Conservation (phyloP, 805 yeast species). For the Blastobotrys attinorum region DNA sequence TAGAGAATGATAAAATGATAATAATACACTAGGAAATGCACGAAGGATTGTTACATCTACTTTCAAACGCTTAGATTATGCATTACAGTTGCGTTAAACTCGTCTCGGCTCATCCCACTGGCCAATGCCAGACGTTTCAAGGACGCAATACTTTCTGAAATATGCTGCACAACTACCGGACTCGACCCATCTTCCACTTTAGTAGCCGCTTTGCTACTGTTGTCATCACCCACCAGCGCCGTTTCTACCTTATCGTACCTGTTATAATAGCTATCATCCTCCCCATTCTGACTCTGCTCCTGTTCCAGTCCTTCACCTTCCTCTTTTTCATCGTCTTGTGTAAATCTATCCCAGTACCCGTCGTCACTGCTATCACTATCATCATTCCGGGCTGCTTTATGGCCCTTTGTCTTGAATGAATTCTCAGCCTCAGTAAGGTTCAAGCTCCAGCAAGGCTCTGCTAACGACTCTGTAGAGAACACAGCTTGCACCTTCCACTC, state of each 20-base stretch:
- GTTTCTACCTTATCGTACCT: constrained; percentile 1
- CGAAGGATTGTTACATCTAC: too few species aligned
- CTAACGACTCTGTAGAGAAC: neutral
- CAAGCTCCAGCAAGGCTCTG: neutral
- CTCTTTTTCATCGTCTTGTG: neutral
- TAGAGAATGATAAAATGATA: too few species aligned
- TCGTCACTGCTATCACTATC: neutral
- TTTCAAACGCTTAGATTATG: neutral
- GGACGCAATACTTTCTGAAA: neutral
- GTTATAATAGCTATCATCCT: neutral
- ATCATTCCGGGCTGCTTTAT: neutral
- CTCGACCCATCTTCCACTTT: neutral
- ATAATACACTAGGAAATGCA: too few species aligned
- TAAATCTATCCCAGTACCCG: neutral
- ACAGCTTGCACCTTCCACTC: neutral
- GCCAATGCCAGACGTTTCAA: neutral
- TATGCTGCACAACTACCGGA: neutral
- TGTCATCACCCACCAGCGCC: neutral
- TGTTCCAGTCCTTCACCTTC: neutral
- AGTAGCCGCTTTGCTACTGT: too few species aligned
- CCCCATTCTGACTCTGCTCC: neutral
- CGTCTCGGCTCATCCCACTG: neutral
- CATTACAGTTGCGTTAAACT: neutral
- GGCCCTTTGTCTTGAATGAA: neutral
- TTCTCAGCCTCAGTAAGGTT: neutral